phyloP scores from a whole-genome alignment of 495 filamentous ascomycete species.

The Hyaloscypha bicolor region DNA sequence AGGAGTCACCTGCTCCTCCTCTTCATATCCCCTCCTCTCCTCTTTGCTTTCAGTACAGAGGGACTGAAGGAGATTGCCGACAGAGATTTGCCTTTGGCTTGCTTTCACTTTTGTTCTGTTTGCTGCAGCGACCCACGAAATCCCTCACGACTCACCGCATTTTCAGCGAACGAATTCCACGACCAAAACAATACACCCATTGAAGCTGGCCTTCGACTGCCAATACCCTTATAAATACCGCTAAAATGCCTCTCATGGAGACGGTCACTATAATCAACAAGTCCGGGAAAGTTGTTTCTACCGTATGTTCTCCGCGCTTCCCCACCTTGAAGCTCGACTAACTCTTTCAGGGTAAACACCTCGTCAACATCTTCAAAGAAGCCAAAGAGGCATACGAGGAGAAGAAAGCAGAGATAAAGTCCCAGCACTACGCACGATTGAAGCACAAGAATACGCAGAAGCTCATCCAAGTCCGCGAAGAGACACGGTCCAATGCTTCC shows the following conservation, averaged over 20 bases:
- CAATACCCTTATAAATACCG: conserved; percentile 13
- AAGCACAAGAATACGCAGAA: conserved; percentile 33
- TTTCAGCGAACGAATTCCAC: conserved; percentile 8
- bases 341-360: conserved; percentile 73
- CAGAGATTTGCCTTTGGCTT: neutral
- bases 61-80: neutral
- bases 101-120: conserved; percentile 9
- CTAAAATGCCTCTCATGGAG: conserved; percentile 56
- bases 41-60: neutral
- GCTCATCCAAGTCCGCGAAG: conserved; percentile 29
- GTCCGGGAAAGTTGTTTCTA: conserved; percentile 90
- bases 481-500: conserved; percentile 44
- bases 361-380: conserved; percentile 84
- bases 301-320: conserved; percentile 57
- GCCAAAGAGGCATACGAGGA: conserved; percentile 84
- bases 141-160: conserved; percentile 22
- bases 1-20: neutral
- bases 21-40: conserved; percentile 6
- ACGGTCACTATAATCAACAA: conserved; percentile 90
- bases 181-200: conserved; percentile 9
- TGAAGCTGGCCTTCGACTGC: conserved; percentile 31
- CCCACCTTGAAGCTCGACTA: neutral
- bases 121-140: neutral
- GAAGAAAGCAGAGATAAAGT: conserved; percentile 74
- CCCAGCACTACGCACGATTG: conserved; percentile 59